Conservation (phyloP, 108 stramenopile species). For the Cyclotella sp. region DNA sequence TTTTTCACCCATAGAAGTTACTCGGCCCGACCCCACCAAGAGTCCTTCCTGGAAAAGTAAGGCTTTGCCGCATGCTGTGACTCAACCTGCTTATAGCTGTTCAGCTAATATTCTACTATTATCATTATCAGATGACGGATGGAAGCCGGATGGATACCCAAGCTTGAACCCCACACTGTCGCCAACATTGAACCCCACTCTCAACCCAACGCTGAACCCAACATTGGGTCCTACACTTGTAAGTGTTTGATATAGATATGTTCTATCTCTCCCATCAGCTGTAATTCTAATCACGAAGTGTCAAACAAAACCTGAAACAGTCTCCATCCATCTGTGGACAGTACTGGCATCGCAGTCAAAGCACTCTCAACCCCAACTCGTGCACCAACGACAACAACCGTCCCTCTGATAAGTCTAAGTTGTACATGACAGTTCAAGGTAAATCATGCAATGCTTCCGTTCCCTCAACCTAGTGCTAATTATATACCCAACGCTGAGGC, state of each 20-base stretch:
- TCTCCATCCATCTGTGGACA: neutral
- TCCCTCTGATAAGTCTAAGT: constrained; percentile 1
- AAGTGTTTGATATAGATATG: neutral
- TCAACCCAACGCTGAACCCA: neutral
- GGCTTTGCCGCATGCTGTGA: too few species aligned
- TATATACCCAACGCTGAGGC: neutral
- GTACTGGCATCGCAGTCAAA: constrained; percentile 4
- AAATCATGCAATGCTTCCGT: neutral
- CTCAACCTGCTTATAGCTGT: too few species aligned
- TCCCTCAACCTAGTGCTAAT: neutral
- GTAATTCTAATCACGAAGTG: neutral
- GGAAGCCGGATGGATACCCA: neutral
- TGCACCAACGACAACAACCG: constrained; percentile 13
- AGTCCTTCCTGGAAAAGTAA: too few species aligned
- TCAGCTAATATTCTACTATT: too few species aligned
- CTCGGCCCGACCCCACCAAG: too few species aligned
- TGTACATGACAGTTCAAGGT: constrained; percentile 17
- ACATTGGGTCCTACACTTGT: neutral
- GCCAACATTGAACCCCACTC: neutral
- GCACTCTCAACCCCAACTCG: constrained; percentile 7
- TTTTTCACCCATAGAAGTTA: too few species aligned
- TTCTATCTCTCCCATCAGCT: neutral
- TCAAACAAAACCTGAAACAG: neutral
- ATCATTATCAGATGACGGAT: too few species aligned
- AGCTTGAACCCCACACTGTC: constrained; percentile 8